Evolutionary conservation across 192 early-diverging fungal genomes (phyloP).

Genomic region (Coemansia sp.): DNA sequence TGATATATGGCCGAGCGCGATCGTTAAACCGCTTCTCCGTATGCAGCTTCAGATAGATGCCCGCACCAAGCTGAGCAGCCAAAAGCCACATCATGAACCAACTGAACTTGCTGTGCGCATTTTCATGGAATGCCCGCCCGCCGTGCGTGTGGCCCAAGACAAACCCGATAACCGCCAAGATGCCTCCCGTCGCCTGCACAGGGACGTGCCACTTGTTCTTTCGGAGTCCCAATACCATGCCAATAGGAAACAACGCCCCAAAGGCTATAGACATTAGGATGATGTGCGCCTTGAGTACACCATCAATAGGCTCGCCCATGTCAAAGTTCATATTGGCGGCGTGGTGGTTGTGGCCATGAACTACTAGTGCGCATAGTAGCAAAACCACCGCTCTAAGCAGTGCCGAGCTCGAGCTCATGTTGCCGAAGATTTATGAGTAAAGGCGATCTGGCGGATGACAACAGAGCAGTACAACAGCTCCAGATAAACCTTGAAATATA

Average conservation of each 20-base stretch:
- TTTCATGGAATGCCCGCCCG: conserved; percentile 65
- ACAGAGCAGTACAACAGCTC: neutral
- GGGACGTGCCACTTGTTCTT: conserved; percentile 66
- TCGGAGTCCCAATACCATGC: conserved; percentile 62
- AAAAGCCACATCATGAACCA: conserved; percentile 62
- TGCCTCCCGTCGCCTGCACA: conserved; percentile 56
- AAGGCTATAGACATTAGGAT: conserved; percentile 53
- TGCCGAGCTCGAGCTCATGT: neutral
- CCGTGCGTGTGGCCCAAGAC: conserved; percentile 64
- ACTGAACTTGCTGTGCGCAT: conserved; percentile 66
- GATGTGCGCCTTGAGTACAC: conserved; percentile 46
- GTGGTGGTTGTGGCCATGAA: conserved; percentile 44
- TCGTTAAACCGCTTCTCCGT: conserved; percentile 60
- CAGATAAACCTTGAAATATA: neutral
- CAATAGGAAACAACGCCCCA: conserved; percentile 53
- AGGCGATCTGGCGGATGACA: neutral
- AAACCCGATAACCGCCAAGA: conserved; percentile 57
- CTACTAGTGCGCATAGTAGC: neutral
- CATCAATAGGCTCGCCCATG: conserved; percentile 50
- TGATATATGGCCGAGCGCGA: conserved; percentile 54
- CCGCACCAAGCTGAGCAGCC: conserved; percentile 53
- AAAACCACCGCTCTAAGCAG: conserved; percentile 13
- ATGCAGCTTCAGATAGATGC: conserved; percentile 65
- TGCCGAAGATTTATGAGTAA: neutral
- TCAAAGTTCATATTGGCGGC: conserved; percentile 56